Percentiles rank a stretch among this genome's conserved stretches.
Evolutionary conservation across 129 eudicot genomes (phyloP).

Genomic region (Rutidosis leptorrhynchoides): DNA sequence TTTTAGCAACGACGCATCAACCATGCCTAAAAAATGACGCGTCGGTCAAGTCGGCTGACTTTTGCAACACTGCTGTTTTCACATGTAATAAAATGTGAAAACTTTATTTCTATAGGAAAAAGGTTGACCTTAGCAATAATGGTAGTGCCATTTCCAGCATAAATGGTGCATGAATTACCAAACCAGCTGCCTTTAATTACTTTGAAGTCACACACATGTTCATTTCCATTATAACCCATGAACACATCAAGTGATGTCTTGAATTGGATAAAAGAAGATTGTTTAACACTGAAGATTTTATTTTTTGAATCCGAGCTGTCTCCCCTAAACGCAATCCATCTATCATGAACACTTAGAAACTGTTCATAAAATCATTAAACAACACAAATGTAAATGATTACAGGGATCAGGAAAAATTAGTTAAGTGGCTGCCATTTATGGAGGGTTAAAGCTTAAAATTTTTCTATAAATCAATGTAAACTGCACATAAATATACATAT

Average conservation of each 20-base stretch:
- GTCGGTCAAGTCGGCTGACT: no score
- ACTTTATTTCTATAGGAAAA: no score
- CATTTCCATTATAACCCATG: constrained; percentile 27
- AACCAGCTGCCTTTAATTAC: constrained; percentile 42
- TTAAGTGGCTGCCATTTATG: no score
- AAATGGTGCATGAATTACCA: constrained; percentile 35
- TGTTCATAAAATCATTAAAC: constrained; percentile 12
- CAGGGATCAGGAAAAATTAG: constrained; percentile 4
- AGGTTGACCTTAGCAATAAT: constrained; percentile 34
- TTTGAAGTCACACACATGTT: constrained; percentile 32
- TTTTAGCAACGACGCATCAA: no score
- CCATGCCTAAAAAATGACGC: no score
- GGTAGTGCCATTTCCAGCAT: constrained; percentile 28
- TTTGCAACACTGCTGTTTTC: no score
- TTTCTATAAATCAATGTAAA: not conserved
- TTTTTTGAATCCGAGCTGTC: constrained; percentile 35
- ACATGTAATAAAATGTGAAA: no score
- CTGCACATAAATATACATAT: no score
- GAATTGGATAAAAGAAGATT: constrained; percentile 32
- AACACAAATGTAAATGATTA: not conserved
- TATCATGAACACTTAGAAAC: constrained; percentile 26
- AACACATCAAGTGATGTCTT: constrained; percentile 39
- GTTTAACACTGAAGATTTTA: constrained; percentile 29
- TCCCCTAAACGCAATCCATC: constrained; percentile 42
- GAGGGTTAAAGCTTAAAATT: no score